These are phyloP conservation scores for Phytophthora tentaculata DNA, from an alignment of 352 stramenopile genomes.

Conservation along the genomic window DNA sequence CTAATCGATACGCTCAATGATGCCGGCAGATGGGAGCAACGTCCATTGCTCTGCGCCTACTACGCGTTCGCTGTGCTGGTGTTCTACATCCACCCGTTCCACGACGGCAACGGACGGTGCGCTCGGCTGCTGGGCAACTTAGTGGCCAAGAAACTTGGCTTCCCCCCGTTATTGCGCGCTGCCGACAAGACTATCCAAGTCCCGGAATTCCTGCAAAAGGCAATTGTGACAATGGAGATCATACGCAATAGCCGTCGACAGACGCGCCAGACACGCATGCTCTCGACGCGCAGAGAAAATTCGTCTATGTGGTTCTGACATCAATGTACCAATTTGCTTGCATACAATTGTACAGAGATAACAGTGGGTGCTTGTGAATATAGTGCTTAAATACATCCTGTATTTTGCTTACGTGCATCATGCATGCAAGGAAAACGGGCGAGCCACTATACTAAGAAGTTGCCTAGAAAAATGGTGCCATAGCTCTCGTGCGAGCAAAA, in stretches of 20 bases:
- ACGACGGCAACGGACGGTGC: conserved; percentile 85
- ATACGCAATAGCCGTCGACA: conserved; percentile 64
- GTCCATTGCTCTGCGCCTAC: conserved; percentile 75
- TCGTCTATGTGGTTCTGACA: conserved; percentile 87
- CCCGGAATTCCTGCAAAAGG: conserved; percentile 74
- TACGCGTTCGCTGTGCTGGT: conserved; percentile 82
- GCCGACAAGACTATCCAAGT: conserved; percentile 87
- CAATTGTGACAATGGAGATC: conserved; percentile 74
- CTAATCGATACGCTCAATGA: conserved; percentile 61
- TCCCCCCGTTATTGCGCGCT: conserved; percentile 60
- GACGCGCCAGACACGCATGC: conserved; percentile 48
- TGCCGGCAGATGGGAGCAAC: conserved; percentile 39
- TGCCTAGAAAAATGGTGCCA: no score
- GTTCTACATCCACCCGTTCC: conserved; percentile 88
- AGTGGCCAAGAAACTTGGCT: conserved; percentile 76
- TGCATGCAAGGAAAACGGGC: no score
- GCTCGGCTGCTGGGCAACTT: conserved; percentile 77
- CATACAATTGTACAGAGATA: no score
- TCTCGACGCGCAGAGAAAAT: conserved; percentile 70
- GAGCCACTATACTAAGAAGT: no score
- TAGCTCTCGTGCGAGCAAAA: no score
- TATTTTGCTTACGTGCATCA: no score
- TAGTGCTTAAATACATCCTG: no score
- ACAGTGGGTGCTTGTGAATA: no score
- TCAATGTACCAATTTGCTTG: no score